Base-by-base conservation (phyloP, 768 basidiomycete species). In the Suillus fuscotomentosus region DNA sequence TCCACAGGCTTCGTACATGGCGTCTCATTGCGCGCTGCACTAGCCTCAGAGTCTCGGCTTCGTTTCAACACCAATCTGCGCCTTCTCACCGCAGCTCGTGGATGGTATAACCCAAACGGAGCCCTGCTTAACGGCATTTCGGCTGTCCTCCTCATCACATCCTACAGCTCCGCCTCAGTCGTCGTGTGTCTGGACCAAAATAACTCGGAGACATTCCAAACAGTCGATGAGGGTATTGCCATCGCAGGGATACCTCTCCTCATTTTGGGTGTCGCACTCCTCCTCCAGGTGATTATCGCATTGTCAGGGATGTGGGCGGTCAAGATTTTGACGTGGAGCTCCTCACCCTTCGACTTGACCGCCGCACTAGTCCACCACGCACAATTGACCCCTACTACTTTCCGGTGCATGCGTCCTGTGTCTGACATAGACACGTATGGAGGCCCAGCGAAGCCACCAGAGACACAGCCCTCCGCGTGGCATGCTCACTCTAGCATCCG, bases 31-130 rank as follows among this genome's bases (percentile, higher is more conserved):
- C 70, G 73, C 27, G 69, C 72, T 17, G 71, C 69, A 4, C 65
- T 75, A 60, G 66, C 76, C 3, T 70, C 75, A 10, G 61, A 76
- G 20, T 56, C 4, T 17, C 72, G 65, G n/a, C 66, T 76, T 27
- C 65, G 22, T 11, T 76, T 75, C 59, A 75, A 75, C 55, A 71
- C 72, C 34, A 75, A 75, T 62, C 68, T 75, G 34, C 71, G 74
- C 41, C 61, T 75, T 34, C 67, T 75, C 3, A 67, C 71, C 11
- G 75, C 75, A 4, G 61, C 60, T 15, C 38, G 42, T 3, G 68
- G 73, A 3, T 63, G 38, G 43, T 65, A 65, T 11, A 72, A 65
- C 34, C 69, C 74, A 10, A 76, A 73, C 7, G 73, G 74, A 48
- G 66, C 68, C 5, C 1, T 56, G 9, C 70, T 62, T 2, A 76